These are phyloP conservation scores for Seiridium unicorne DNA, from an alignment of 2,329 filamentous ascomycete species.

Conservation along the genomic window DNA sequence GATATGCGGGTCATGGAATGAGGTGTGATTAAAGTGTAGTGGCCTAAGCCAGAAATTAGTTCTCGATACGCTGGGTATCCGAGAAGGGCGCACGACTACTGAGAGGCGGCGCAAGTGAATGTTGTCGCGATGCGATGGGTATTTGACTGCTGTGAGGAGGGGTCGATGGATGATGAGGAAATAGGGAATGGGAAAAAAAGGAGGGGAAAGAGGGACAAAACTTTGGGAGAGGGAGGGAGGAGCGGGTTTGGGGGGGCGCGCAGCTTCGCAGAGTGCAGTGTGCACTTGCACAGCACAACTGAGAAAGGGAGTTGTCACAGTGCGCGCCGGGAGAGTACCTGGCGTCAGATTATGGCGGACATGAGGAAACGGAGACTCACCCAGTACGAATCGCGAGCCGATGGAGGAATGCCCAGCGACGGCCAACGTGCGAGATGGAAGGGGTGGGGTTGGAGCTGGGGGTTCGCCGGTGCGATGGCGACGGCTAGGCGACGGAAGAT, in stretches of 20 bases:
- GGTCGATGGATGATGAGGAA: constrained; percentile 24
- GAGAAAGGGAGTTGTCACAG: neutral
- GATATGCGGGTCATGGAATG: constrained; percentile 55
- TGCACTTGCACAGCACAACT: constrained; percentile 1
- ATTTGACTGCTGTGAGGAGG: constrained; percentile 21
- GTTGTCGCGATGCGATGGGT: constrained; percentile 18
- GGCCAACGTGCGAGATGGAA: neutral
- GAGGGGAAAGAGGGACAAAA: constrained; percentile 29
- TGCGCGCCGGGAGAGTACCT: neutral
- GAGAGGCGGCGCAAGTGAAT: constrained; percentile 22
- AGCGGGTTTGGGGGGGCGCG: neutral
- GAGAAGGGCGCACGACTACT: constrained; percentile 27
- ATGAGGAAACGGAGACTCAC: neutral
- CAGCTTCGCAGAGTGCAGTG: neutral
- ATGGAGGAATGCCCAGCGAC: neutral
- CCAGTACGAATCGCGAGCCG: neutral
- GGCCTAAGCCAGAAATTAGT: constrained; percentile 29
- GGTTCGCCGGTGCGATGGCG: neutral
- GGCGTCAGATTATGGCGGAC: neutral
- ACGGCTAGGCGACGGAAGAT: neutral
- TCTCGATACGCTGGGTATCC: constrained; percentile 28
- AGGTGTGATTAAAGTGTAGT: constrained; percentile 33
- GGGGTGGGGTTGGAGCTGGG: neutral
- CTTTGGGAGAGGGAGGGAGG: constrained; percentile 18
- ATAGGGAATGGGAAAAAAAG: constrained; percentile 26